Percentiles rank a stretch among this genome's conserved stretches.
These are phyloP conservation scores for Pseudopyricularia javanii DNA, from an alignment of 2,329 filamentous ascomycete genomes.

Conservation along the genomic window DNA sequence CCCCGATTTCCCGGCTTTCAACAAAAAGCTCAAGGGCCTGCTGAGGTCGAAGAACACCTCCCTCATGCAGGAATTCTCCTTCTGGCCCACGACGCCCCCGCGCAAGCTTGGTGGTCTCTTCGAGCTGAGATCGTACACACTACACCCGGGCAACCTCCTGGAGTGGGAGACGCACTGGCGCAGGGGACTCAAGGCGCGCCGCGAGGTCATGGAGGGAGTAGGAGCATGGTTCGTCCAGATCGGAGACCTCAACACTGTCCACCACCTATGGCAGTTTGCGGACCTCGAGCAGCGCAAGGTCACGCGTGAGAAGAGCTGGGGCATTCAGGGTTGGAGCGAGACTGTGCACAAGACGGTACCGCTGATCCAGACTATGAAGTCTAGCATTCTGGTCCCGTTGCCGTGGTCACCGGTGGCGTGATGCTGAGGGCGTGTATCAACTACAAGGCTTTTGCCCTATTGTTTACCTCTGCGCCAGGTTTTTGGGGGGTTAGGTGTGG, in stretches of 20 bases:
- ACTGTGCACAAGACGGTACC: constrained; percentile 98
- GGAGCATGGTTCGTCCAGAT: constrained; percentile 99
- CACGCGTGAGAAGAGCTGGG: constrained; percentile 89
- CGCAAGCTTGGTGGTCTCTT: constrained; percentile 86
- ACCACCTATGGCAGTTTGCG: constrained; percentile 97
- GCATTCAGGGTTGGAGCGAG: constrained; percentile 87
- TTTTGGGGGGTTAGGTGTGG: background rate
- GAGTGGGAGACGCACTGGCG: constrained; percentile 99
- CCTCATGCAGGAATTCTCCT: constrained; percentile 98
- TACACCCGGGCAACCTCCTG: constrained; percentile 88
- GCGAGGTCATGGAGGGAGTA: constrained; percentile 97
- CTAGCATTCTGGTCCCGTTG: constrained; percentile 83
- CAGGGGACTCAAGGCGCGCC: constrained; percentile 74
- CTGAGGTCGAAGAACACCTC: constrained; percentile 78
- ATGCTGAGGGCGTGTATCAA: background rate
- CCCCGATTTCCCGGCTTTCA: constrained; percentile 74
- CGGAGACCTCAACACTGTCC: constrained; percentile 91
- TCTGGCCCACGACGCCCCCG: constrained; percentile 93
- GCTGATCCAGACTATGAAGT: constrained; percentile 94
- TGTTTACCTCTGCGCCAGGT: background rate
- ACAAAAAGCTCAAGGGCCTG: constrained; percentile 71
- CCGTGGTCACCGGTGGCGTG: constrained; percentile 90
- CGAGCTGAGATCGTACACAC: constrained; percentile 89
- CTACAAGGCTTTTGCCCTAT: too few relatives aligned
- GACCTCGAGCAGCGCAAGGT: constrained; percentile 88